These are phyloP conservation scores for Daldinia childiae DNA, from an alignment of 495 filamentous ascomycete species.

Conservation along the genomic window DNA sequence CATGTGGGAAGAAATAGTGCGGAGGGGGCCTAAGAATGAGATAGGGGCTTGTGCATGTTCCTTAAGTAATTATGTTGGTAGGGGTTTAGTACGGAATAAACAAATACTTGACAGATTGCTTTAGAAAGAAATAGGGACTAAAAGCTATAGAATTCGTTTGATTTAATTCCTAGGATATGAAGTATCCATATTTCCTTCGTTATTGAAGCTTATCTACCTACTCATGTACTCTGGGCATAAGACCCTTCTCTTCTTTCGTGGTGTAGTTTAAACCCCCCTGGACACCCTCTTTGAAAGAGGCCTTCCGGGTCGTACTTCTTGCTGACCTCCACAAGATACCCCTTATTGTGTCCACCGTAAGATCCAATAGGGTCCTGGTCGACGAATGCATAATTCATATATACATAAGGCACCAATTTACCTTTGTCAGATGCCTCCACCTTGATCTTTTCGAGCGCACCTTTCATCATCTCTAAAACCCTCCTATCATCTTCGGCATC, in stretches of 20 bases:
- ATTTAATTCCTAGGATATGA: neutral
- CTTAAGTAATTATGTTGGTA: neutral
- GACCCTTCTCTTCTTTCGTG: neutral
- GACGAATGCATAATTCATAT: no score
- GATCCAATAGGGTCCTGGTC: no score
- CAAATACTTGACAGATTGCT: neutral
- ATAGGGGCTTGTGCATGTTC: neutral
- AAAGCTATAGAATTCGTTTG: neutral
- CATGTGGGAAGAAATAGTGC: neutral
- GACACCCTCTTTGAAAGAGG: neutral
- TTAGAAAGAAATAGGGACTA: neutral
- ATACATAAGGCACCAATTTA: no score
- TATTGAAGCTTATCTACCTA: no score
- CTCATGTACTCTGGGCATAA: neutral
- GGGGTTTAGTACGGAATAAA: neutral
- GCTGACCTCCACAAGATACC: neutral
- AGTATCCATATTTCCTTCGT: neutral
- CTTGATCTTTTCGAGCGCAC: no score
- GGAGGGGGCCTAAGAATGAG: neutral
- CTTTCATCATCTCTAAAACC: no score
- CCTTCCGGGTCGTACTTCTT: neutral
- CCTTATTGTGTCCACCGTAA: no score
- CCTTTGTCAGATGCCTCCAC: no score
- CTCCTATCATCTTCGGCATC: no score
- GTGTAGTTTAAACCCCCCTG: neutral